phyloP scores from a whole-genome alignment of 352 stramenopile genomes.

The Pythium sukuiense region DNA sequence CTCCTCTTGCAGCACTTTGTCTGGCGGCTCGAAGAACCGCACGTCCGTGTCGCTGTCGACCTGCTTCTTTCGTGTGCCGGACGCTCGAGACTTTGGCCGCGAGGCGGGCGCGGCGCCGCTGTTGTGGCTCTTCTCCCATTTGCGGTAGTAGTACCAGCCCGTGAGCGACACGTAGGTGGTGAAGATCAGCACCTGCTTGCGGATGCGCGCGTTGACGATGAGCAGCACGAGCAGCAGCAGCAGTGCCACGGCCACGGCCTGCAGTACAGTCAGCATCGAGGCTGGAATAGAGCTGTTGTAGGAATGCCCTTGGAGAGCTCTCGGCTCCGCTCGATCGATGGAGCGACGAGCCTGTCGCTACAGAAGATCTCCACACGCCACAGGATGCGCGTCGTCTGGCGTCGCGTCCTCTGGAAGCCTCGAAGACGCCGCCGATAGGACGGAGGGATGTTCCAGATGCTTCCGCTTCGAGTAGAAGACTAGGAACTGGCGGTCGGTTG shows the following conservation, averaged over 20 bases:
- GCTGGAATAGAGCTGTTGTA: not conserved
- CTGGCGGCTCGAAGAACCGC: constrained; percentile 25
- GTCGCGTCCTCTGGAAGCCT: constrained; percentile 3
- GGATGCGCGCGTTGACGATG: constrained; percentile 43
- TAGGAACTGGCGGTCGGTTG: not conserved
- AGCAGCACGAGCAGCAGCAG: constrained; percentile 44
- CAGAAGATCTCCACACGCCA: not conserved
- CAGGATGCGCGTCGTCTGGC: not conserved
- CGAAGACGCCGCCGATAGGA: not conserved
- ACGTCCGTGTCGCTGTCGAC: constrained; percentile 18
- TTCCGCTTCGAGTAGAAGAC: constrained; percentile 4
- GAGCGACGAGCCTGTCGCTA: not conserved
- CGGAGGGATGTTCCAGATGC: not conserved
- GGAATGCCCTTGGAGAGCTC: not conserved
- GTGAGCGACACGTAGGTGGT: constrained; percentile 80
- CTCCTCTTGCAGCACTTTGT: constrained; percentile 19
- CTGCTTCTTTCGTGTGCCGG: constrained; percentile 8
- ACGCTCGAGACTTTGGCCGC: constrained; percentile 15
- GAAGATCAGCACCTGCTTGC: constrained; percentile 69
- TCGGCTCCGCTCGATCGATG: not conserved
- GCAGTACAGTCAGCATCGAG: not conserved
- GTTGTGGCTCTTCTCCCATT: constrained; percentile 64
- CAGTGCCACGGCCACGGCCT: constrained; percentile 38
- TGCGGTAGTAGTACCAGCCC: constrained; percentile 82
- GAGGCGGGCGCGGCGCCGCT: not conserved